Percentiles rank a stretch among this genome's conserved stretches.
Evolutionary conservation across 2,329 filamentous ascomycete species (phyloP).

Genomic region (Aureobasidium melanogenum): DNA sequence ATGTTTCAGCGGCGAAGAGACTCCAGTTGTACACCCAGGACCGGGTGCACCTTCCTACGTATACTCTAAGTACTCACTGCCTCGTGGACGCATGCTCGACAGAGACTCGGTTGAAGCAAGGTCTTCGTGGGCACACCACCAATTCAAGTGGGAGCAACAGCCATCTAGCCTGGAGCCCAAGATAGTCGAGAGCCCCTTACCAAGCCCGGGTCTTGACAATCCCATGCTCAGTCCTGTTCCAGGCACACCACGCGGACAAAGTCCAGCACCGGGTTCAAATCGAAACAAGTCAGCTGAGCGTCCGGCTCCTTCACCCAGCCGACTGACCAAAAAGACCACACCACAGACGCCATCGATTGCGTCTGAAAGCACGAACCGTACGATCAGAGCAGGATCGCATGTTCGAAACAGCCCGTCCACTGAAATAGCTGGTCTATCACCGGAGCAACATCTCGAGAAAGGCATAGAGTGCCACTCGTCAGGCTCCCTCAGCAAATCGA

Average conservation of each 20-base stretch:
- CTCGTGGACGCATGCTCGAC: constrained; percentile 71
- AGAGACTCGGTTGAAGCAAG: constrained; percentile 54
- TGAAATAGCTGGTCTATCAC: constrained; percentile 54
- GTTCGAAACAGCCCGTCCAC: constrained; percentile 25
- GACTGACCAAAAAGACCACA: constrained; percentile 13
- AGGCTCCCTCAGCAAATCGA: constrained; percentile 83
- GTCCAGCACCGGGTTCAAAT: constrained; percentile 13
- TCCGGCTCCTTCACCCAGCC: constrained; percentile 5
- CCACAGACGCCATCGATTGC: constrained; percentile 24
- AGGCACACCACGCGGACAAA: background rate
- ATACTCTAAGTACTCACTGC: constrained; percentile 76
- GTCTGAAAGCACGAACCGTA: constrained; percentile 33
- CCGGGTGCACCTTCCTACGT: constrained; percentile 63
- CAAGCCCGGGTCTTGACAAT: background rate
- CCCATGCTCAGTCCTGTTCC: background rate
- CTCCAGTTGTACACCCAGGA: constrained; percentile 32
- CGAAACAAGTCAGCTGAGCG: constrained; percentile 26
- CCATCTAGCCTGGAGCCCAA: background rate
- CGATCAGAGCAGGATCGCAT: constrained; percentile 31
- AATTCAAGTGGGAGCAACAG: constrained; percentile 53
- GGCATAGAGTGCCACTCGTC: constrained; percentile 85
- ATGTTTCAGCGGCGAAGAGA: constrained; percentile 14
- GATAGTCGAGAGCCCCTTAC: background rate
- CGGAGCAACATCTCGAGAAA: constrained; percentile 83
- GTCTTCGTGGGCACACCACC: constrained; percentile 37